Base-by-base conservation (phyloP, 164 flowering plant genomes). In the Vitis rupestris region DNA sequence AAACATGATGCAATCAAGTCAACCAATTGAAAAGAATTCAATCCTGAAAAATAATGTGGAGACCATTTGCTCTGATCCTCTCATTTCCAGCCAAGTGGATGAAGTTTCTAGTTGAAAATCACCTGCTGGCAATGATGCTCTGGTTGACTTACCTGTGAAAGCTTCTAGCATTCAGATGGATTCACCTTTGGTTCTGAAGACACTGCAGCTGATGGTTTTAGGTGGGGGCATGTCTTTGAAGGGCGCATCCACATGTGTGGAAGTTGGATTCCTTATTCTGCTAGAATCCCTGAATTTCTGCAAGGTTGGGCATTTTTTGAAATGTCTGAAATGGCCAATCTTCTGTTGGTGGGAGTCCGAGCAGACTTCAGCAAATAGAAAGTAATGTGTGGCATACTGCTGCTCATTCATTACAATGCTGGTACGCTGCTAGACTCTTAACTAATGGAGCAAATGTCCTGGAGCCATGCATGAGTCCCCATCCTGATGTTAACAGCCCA, bases 281-380 rank as follows among this genome's bases (percentile, higher is more conserved):
- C 82, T 92, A 6, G 99, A 96, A 68, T 93, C 90, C 58, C 94
- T 93, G 57, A 87, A 88, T 73, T 90, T 84, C 75, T 96, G 99
- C 71, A 96, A 93, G 73, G 98, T 93, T 61, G 99, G 99, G 99
- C 97, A 88, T 76, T 52, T 82, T 79, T 75, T 96, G 53, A 96
- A 96, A 85, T 82, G 84, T 79, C 99, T 98, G n/a, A 88, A 83
- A 70, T 96, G 97, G 97, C 99, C 99, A 23, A 96, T 96, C 19
- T 19, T 19, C 19, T 19, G 19, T 19, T 19, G 19, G 19, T 19
- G 19, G 19, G 17, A 17, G 1, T 19, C 19, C 1, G 19, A 19
- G 19, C 19, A 19, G 19, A 19, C 19, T 19, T 19, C 19, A 19
- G 19, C 19, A 19, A 19, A 19, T 0, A 19, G 19, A 19, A 19